Base-by-base conservation (phyloP, 768 basidiomycete species). In the Gelatoporia subvermispora region DNA sequence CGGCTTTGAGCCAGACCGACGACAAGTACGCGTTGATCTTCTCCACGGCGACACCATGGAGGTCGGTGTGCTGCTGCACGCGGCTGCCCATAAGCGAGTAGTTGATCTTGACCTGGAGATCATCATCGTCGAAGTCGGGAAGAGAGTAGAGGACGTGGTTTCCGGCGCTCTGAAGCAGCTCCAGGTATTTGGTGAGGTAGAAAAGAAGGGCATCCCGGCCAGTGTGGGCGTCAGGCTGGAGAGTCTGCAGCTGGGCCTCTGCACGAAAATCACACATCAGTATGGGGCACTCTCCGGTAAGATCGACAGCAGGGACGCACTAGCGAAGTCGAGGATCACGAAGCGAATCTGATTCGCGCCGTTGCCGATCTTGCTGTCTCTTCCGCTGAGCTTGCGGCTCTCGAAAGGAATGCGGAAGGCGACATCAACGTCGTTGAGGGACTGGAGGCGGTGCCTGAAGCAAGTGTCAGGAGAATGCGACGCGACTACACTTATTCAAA, bases 101-200 rank as follows among this genome's bases (percentile, higher is more conserved):
- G 45, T 63, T 59, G 49, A 63, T 51, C 5, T 47, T 24, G 8
- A 51, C 20, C 15, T 35, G 47, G 35, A 47, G 48, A 17, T 46
- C 46, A 43, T 43, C 45, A 41, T 54, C 50, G 18, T 60, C 60
- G 48, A 63, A 63, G 47, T 59, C 41, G n/a, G 64, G 63, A 4
- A 65, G 51, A 4, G 58, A 56, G 46, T 58, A 60, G n/a, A 65
- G 47, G 42, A 57, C 50, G 54, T 65, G 53, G 41, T 51, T 43
- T 1, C 61, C 61, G 1, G 62, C 59, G 16, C 46, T 40, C 15
- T 51, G 43, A 13, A 65, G 52, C 40, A 59, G 48, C 8, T 43
- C 36, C 31, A 64, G 57, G 41, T 65, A 65, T 4, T 51, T 22
- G 16, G 11, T 18, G 10, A 60, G 42, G 36, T 62, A 54, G 37